Base-by-base conservation (phyloP, 2,329 filamentous ascomycete species). In the Colletotrichum sojae region DNA sequence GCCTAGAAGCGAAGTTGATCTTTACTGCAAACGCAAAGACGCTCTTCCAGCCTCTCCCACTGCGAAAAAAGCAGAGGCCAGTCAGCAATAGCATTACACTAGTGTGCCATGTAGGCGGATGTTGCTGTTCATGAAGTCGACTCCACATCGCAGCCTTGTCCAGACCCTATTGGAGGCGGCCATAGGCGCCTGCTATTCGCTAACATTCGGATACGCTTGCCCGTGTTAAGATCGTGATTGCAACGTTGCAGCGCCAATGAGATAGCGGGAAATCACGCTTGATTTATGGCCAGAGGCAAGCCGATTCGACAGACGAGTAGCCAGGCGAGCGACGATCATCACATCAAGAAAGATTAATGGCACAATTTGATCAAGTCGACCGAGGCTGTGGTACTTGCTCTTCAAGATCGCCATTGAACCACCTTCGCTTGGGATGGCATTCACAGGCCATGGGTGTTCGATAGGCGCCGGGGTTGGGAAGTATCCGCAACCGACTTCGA, bases 221-320 rank as follows among this genome's bases (percentile, higher is more conserved):
- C 46, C 43, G 20, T 36, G 56, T 62, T 20, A n/a, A 62, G 63
- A 57, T 63, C 22, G 27, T 48, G 63, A 70, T 63, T 67, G 67
- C 67, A 70, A 70, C 67, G 67, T 70, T 70, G 63, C 63, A 63
- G 20, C 52, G 51, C 56, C 63, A 70, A 67, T 67, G 39, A 67
- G 45, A 63, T 16, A 40, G 63, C 63, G 63, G 63, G 52, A 62
- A 62, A 63, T 57, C 51, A 22, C 27, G 22, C 45, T 27, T 36
- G 31, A 5, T 15, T 45, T 16, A 18, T 48, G 27, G 22, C 53
- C 25, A 55, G 22, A 58, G 60, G 53, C 61, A 15, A 60, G 54
- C 49, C 62, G 63, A 63, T 59, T 69, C 39, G 52, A 25, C 46
- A 61, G 40, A 55, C 9, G 25, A 27, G 9, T 31, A 67, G 45